These are phyloP conservation scores for Psophocarpus tetragonolobus DNA, from an alignment of 306 rosid species.

Conservation along the genomic window DNA sequence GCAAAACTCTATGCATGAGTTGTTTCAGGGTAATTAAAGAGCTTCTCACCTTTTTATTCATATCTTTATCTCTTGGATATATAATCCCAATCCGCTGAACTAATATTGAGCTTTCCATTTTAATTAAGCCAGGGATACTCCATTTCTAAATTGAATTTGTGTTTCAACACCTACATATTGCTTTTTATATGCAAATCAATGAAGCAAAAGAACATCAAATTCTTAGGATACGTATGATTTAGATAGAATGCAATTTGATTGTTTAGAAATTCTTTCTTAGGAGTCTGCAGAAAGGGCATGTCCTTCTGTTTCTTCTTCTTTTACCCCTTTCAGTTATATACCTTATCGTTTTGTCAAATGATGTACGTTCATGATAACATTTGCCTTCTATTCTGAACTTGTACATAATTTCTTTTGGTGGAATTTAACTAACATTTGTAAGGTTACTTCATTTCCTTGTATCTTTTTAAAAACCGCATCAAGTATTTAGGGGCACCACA, in stretches of 20 bases:
- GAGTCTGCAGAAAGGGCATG: not conserved
- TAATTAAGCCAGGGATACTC: not conserved
- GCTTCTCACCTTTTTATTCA: constrained; percentile 10
- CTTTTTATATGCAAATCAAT: not conserved
- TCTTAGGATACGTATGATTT: not conserved
- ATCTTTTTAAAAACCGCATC: constrained; percentile 1
- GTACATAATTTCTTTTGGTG: not conserved
- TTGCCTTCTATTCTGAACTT: not conserved
- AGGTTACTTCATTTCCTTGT: not conserved
- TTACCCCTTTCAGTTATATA: not conserved
- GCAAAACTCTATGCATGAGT: constrained; percentile 43
- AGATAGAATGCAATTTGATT: not conserved
- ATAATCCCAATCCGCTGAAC: not conserved
- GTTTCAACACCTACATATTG: not conserved
- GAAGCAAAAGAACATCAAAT: constrained; percentile 5
- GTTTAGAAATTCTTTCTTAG: not conserved
- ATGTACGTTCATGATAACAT: not conserved
- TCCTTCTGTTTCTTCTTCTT: not conserved
- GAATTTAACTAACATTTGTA: not conserved
- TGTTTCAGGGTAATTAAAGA: constrained; percentile 68
- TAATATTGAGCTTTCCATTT: constrained; percentile 28
- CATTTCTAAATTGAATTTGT: not conserved
- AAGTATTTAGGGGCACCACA: not conserved
- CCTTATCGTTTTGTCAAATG: not conserved
- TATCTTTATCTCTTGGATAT: constrained; percentile 16